phyloP scores from a whole-genome alignment of 306 rosid genomes.

The Gleditsia sinensis region DNA sequence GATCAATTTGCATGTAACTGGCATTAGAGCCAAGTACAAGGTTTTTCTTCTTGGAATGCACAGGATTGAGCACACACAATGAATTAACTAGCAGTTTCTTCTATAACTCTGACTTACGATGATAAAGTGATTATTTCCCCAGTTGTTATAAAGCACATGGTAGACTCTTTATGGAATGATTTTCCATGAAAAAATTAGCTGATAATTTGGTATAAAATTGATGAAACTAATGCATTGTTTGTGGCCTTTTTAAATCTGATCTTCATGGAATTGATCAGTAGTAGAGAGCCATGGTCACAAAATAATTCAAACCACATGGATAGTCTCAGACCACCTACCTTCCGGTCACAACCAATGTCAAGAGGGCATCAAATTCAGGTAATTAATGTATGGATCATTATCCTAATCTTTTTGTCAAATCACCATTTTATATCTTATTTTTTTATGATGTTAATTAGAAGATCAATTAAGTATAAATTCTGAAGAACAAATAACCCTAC shows the following conservation, averaged over 20 bases:
- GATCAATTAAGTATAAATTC: neutral
- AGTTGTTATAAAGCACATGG: too few relatives aligned
- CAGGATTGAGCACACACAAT: too few relatives aligned
- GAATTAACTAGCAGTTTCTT: too few relatives aligned
- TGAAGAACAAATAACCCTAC: neutral
- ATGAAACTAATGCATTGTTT: constrained; percentile 6
- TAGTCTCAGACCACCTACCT: constrained; percentile 44
- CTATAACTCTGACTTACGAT: too few relatives aligned
- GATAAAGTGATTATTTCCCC: too few relatives aligned
- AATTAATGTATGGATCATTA: neutral
- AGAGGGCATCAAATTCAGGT: constrained; percentile 73
- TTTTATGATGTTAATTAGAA: neutral
- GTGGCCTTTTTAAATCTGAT: neutral
- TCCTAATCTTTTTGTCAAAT: neutral
- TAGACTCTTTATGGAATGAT: too few relatives aligned
- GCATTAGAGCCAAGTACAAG: too few relatives aligned
- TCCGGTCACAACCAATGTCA: constrained; percentile 53
- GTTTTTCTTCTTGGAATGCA: too few relatives aligned
- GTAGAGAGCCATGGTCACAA: constrained; percentile 69
- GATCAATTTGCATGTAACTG: too few relatives aligned
- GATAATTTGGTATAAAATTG: neutral
- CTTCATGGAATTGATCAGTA: constrained; percentile 35
- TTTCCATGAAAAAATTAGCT: neutral
- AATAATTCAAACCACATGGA: constrained; percentile 52
- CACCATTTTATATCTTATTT: neutral